Evolutionary conservation across 495 filamentous ascomycete genomes (phyloP), one percentile per base, ranked within the genome.

Genomic region (Trichoderma erinaceum): DNA sequence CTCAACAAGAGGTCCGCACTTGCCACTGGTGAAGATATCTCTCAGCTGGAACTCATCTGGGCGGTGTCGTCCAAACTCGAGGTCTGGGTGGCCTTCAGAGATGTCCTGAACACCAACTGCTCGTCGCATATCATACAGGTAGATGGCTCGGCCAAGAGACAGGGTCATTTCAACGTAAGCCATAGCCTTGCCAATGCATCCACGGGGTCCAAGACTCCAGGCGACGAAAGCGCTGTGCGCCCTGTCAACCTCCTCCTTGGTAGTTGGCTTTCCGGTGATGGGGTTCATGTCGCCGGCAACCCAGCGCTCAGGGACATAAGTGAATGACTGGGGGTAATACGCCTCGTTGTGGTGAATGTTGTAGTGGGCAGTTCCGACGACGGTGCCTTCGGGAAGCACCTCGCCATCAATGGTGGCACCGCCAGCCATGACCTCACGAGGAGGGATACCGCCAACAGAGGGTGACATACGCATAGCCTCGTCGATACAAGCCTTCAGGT

Each of bases 391-490:
- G 1, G 88, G 86, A 27, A 90, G 71, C 66, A 70, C 74, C 43
- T 85, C 75, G 56, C 82, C 84, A 69, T 85, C 82, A 68, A 91
- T 80, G 18, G 75, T 79, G 5, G 83, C 76, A 16, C 89, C 89
- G 56, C 88, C 89, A 0, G 79, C 66, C 3, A 87, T 79, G 6
- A 92, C 88, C 69, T 85, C 79, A 44, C 90, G 85, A 1, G 88
- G 86, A 0, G 90, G 74, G 3, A 84, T 76, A 13, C 84, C 85
- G 41, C 81, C 78, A 5, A 91, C 88, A 0, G 89, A 82, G 16
- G 90, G 90, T 0, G 85, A 84, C 67, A 93, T 77, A 50, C 90
- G 87, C 81, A 93, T 84, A 7, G 87, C 80, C 70, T 93, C 90
- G 73, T 92, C 89, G 72, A 92, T 86, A 75, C 88, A 86, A 6